Evolutionary conservation across 1,284 basidiomycete species (phyloP).

Genomic region (Neolentinus lepideus): DNA sequence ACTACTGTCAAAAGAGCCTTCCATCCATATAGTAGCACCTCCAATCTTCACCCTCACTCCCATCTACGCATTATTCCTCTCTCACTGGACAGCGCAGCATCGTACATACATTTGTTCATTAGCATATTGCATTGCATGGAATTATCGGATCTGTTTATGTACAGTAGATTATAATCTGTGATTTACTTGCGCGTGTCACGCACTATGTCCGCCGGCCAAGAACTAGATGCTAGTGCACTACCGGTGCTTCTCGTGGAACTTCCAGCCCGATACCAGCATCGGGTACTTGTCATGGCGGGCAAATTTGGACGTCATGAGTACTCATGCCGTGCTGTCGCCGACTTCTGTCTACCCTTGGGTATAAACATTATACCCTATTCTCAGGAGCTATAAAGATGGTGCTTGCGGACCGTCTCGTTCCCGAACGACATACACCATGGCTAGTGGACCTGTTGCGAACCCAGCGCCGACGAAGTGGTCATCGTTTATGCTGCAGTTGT

Average conservation of each 20-base stretch:
- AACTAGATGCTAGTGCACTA: too few relatives aligned
- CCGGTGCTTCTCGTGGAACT: too few relatives aligned
- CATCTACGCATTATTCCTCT: not conserved
- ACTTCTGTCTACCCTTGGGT: not conserved
- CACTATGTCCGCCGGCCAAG: not conserved
- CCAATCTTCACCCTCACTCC: not conserved
- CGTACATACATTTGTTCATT: not conserved
- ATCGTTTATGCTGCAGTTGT: constrained; percentile 19
- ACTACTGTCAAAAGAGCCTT: not conserved
- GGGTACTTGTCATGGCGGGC: not conserved
- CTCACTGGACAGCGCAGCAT: not conserved
- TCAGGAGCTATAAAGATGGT: not conserved
- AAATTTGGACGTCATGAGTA: not conserved
- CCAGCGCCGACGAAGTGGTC: constrained; percentile 17
- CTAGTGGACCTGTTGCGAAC: not conserved
- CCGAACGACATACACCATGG: not conserved
- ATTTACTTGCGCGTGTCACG: not conserved
- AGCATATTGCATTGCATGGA: not conserved
- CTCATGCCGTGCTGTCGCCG: not conserved
- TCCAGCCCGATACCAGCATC: not conserved
- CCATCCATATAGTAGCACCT: not conserved
- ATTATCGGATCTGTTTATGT: not conserved
- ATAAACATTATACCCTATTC: not conserved
- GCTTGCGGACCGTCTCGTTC: not conserved
- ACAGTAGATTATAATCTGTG: not conserved